Conservation (phyloP, 2,329 filamentous ascomycete genomes). For the Byssothecium circinans region DNA sequence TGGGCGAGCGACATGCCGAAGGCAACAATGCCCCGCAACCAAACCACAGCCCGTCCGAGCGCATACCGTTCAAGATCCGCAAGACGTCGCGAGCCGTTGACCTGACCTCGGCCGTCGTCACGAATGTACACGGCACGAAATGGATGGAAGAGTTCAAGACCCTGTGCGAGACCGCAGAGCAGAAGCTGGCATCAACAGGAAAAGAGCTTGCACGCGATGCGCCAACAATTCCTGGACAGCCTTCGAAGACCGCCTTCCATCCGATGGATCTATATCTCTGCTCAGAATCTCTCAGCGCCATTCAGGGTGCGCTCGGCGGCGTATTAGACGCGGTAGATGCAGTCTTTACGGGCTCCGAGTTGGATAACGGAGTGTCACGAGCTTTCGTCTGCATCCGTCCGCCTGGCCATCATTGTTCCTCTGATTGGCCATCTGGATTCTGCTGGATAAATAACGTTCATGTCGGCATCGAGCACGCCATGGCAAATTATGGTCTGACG, state of each 20-base stretch:
- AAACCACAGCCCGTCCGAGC: conserved; percentile 59
- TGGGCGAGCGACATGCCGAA: conserved; percentile 77
- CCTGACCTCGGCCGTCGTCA: conserved; percentile 75
- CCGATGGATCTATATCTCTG: conserved; percentile 91
- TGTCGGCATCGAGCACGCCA: conserved; percentile 89
- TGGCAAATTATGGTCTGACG: conserved; percentile 80
- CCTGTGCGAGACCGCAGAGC: conserved; percentile 81
- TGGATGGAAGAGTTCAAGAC: conserved; percentile 92
- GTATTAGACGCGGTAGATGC: conserved; percentile 91
- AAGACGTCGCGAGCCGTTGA: conserved; percentile 74
- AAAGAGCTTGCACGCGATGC: conserved; percentile 71
- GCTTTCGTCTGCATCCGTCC: conserved; percentile 93
- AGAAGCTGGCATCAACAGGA: conserved; percentile 72
- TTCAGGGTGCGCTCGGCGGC: conserved; percentile 88
- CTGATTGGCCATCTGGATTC: conserved; percentile 87
- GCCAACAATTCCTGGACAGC: conserved; percentile 38
- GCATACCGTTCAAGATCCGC: conserved; percentile 78
- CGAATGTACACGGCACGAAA: conserved; percentile 83
- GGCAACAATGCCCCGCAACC: conserved; percentile 70
- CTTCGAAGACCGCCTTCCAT: conserved; percentile 70
- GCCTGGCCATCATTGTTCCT: conserved; percentile 93
- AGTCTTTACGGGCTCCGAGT: conserved; percentile 63
- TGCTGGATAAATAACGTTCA: conserved; percentile 99
- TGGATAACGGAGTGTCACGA: conserved; percentile 62
- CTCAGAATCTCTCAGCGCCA: conserved; percentile 78